Evolutionary conservation across 2,329 filamentous ascomycete species (phyloP), one percentile per base, ranked within the genome.

Genomic region (Paraphaeosphaeria minitans): DNA sequence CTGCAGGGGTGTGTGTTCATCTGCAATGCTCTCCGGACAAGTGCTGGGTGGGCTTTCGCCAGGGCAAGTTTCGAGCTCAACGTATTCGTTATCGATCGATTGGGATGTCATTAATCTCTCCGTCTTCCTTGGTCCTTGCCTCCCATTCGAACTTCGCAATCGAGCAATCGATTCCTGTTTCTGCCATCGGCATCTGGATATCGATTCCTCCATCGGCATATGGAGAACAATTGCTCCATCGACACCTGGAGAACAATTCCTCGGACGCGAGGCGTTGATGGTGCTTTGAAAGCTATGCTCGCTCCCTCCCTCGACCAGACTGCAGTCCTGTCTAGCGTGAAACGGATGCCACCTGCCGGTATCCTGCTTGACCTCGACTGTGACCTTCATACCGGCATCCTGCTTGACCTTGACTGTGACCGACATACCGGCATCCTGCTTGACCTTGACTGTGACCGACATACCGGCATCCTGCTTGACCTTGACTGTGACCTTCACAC

Each of bases 351-450:
- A 55, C 5, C 47, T 35, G 52, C 47, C 52, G 43, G 39, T 37
- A 48, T 31, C n/a, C 12, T 37, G 33, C 43, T 39, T 14, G 37
- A 48, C 51, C n/a, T 24, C 14, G 22, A 53, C 22, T 39, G n/a
- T 53, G 48, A 49, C 48, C 41, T 55, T 27, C 57, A 49, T 42
- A 42, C 39, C 31, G 42, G 39, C 39, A 48, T 31, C n/a, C 12
- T 37, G 33, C 43, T 39, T 14, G 37, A 48, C 51, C n/a, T 24
- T 21, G 22, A 53, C 22, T 39, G n/a, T 53, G 48, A 49, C 48
- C 41, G 42, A 55, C 5, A 39, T 35, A 47, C 47, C 52, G 43
- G 39, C 39, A 48, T 31, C n/a, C 12, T 37, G 33, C 43, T 39
- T 14, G 37, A 48, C 51, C n/a, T 24, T 21, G 22, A 53, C 22